Evolutionary conservation across 805 yeast genomes (phyloP).

Genomic region (Starmerella floris): DNA sequence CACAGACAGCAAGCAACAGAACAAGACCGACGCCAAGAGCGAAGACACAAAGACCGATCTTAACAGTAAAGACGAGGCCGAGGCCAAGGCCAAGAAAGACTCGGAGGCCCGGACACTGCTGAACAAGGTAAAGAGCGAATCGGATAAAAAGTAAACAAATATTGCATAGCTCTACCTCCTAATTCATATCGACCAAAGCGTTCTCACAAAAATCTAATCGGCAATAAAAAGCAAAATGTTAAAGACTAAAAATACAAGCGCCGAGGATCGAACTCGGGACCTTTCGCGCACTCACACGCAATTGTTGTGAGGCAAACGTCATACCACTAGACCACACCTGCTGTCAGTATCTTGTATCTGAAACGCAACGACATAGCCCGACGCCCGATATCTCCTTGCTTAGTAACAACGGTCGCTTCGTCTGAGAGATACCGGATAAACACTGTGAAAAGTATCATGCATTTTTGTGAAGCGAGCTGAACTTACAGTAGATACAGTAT

Average conservation of each 20-base stretch:
- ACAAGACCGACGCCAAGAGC: neutral
- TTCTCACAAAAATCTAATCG: too few species aligned
- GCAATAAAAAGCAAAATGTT: too few species aligned
- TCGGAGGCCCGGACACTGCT: slow-evolving; percentile 1
- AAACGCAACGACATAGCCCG: too few species aligned
- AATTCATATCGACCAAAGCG: too few species aligned
- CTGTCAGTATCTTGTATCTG: slow-evolving; percentile 2
- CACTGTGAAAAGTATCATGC: too few species aligned
- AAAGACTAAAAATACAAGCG: slow-evolving; percentile 18
- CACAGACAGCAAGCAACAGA: neutral
- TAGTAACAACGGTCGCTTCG: too few species aligned
- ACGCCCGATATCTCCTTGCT: too few species aligned
- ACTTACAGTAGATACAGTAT: too few species aligned
- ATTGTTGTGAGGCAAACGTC: slow-evolving; percentile 19
- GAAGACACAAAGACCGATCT: neutral
- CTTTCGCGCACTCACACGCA: slow-evolving; percentile 18
- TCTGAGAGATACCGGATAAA: too few species aligned
- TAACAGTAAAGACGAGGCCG: neutral
- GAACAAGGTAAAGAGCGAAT: neutral
- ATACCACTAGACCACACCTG: slow-evolving; percentile 22
- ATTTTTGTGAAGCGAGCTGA: too few species aligned
- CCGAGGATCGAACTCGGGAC: slow-evolving; percentile 23
- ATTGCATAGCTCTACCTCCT: too few species aligned
- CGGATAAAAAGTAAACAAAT: neutral
- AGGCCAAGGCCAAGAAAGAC: slow-evolving; percentile 4